Evolutionary conservation across 768 basidiomycete genomes (phyloP), one percentile per base, ranked within the genome.

Genomic region (Serpula lacrymans): DNA sequence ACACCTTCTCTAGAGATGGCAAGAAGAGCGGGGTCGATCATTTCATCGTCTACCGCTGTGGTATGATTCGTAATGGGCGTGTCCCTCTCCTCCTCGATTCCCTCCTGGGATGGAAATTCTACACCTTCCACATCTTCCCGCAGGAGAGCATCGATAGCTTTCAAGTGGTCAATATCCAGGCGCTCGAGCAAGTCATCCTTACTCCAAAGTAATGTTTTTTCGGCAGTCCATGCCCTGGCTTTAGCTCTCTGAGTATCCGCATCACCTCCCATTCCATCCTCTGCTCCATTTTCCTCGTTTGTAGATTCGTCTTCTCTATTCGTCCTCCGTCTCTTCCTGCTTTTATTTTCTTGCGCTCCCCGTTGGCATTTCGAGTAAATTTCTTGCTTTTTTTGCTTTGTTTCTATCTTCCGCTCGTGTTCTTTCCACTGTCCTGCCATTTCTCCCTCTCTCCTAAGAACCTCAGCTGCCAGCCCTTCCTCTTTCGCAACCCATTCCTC

Each of bases 121-220:
- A 22, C 1, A 42, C 49, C 29, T n/a, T 63, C 59, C 21, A 57
- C 64, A 2, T 41, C 51, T 3, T 60, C 62, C 20, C 62, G 50
- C 21, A 71, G 31, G 5, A 74, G 52, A 13, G 46, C 39, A 25
- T 74, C 67, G 28, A 75, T 44, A 10, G 57, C 64, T 27, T 49
- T 31, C 3, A 75, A 46, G 32, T 62, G 62, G 0, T 48, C 37
- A 1, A 37, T 37, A 17, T 59, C 63, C 27, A 75, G 41, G n/a
- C 34, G 36, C 20, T 35, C 39, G 39, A 68, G 51, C 41, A 55
- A 29, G 29, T 57, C 63, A 33, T 65, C 63, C 1, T 48, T 45
- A 5, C 49, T 47, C 63, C 67, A 59, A 8, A 13, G 24, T 12
- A 37, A 42, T 36, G n/a, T 28, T 14, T 42, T 27, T 21, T 23